phyloP scores from a whole-genome alignment of 192 early-diverging fungal genomes.

The Helicostylum pulchrum region DNA sequence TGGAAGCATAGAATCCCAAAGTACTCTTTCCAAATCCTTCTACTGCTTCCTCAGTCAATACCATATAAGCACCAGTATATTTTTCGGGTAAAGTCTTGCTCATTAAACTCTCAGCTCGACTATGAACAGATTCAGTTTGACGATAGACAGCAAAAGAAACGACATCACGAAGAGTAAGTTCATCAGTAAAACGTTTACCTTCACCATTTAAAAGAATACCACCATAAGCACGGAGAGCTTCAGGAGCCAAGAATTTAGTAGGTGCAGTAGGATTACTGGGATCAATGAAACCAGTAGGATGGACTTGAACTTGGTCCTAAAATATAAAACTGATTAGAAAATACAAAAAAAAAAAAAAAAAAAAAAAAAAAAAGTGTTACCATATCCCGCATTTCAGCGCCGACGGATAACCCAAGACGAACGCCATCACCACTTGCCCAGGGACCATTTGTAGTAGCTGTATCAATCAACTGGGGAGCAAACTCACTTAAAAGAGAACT shows the following conservation, averaged over 20 bases:
- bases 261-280: conserved; percentile 60
- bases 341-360: not conserved
- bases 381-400: conserved; percentile 66
- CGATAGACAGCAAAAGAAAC: conserved; percentile 59
- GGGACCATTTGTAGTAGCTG: conserved; percentile 77
- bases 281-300: conserved; percentile 81
- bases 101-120: not conserved
- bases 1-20: conserved; percentile 21
- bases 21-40: conserved; percentile 17
- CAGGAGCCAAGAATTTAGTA: conserved; percentile 80
- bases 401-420: conserved; percentile 56
- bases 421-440: conserved; percentile 84
- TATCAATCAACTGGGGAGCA: conserved; percentile 42
- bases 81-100: conserved; percentile 6
- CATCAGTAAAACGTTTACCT: conserved; percentile 71
- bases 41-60: conserved; percentile 26
- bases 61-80: conserved; percentile 11
- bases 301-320: conserved; percentile 81
- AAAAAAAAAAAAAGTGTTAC: conserved; percentile 1
- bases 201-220: conserved; percentile 65
- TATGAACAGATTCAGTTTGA: not conserved
- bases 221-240: conserved; percentile 76
- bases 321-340: not conserved
- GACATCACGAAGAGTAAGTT: conserved; percentile 71
- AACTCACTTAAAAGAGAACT: conserved; percentile 54